Evolutionary conservation across 1,139 yeast species (phyloP).

Genomic region (Suhomyces coccinellae): DNA sequence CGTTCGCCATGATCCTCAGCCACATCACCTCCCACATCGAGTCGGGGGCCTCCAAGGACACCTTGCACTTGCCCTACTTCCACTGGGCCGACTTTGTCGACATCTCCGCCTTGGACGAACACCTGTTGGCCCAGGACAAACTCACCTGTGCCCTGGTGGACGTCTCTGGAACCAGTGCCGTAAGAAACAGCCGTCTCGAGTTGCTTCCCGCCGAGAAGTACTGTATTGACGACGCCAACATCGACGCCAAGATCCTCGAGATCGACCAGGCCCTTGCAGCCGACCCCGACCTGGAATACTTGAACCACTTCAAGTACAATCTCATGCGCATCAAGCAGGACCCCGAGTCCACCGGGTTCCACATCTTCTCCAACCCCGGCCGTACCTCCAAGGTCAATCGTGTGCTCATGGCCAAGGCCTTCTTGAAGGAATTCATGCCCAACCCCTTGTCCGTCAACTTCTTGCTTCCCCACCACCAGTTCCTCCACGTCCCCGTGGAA

Average conservation of each 20-base stretch:
- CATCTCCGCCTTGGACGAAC: conserved; percentile 26
- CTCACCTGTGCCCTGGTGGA: conserved; percentile 25
- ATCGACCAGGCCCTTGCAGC: background rate
- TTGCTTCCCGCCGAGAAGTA: conserved; percentile 20
- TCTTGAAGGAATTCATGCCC: conserved; percentile 45
- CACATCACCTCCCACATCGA: conserved; percentile 16
- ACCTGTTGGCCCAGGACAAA: conserved; percentile 19
- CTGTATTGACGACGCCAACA: conserved; percentile 32
- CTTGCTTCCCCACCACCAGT: conserved; percentile 19
- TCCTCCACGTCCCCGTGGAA: conserved; percentile 14
- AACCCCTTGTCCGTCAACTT: conserved; percentile 41
- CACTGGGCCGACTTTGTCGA: conserved; percentile 43
- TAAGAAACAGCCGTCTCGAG: conserved; percentile 21
- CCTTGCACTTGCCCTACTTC: conserved; percentile 26
- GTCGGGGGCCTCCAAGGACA: background rate
- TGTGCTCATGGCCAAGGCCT: conserved; percentile 38
- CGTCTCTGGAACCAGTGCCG: conserved; percentile 18
- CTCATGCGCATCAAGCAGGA: conserved; percentile 8
- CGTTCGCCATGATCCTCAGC: conserved; percentile 28
- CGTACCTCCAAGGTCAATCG: conserved; percentile 30
- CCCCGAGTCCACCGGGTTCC: conserved; percentile 35
- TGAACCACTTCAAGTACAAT: conserved; percentile 6
- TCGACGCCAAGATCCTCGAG: conserved; percentile 14
- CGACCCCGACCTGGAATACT: background rate
- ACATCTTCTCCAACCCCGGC: conserved; percentile 35